Evolutionary conservation across 495 filamentous ascomycete genomes (phyloP), one percentile per base, ranked within the genome.

Genomic region (Penicillium atrosanguineum): DNA sequence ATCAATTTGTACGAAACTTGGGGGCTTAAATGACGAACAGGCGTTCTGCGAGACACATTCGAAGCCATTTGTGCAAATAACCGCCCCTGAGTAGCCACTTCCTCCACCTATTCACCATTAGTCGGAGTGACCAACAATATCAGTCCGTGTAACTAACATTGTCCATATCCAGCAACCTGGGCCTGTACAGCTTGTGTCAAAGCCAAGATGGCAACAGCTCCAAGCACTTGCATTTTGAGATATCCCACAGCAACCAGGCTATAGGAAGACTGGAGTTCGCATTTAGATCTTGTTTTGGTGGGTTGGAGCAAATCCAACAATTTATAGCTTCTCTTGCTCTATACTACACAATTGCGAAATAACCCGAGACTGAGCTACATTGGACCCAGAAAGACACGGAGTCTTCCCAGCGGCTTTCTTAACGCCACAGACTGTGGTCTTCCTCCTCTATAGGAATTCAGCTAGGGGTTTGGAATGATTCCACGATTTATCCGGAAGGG

Each of bases 31-130:
- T 5, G 1, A 36, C 50, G 34, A 44, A 61, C 59, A 61, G 4
- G 50, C n/a, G 51, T 61, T 61, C 46, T 61, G 59, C 23, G 59
- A 61, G 44, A 50, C 39, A 55, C 59, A 61, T n/a, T 37, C 36
- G 28, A 16, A 61, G 15, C 59, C 54, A 0, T 34, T 47, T 21
- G 44, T 52, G 38, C 59, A 61, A 15, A 18, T 49, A 2, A 39
- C 59, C 57, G 23, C 59, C 54, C 59, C 54, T 2, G 59, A 37
- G 38, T 58, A 61, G 4, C 54, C 54, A 37, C 3, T 45, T 12
- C 59, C 59, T 42, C 59, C 59, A 34, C 59, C 59, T 59, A 28
- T 8, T 19, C 34, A 3, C 7, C 15, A 19, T 36, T 31, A 28
- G 29, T 7, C 7, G 11, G 36, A 16, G 14, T 15, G 15, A 26